Conservation (phyloP, 208 protist species). For the Crithidia sp. region DNA sequence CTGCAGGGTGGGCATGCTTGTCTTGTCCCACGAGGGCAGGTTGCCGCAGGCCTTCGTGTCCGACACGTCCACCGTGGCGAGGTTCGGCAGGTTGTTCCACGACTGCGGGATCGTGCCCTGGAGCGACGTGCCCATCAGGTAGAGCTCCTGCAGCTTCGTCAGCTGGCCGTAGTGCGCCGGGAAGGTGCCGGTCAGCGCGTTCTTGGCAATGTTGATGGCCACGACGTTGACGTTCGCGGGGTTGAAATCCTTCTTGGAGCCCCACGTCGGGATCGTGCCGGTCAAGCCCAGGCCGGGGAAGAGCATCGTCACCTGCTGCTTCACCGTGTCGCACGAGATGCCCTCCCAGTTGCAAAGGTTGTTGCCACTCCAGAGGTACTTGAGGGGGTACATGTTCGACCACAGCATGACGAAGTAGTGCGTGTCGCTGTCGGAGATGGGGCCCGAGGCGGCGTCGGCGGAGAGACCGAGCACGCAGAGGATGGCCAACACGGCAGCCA, state of each 20-base stretch:
- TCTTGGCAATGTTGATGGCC: conserved; percentile 36
- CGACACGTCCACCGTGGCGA: conserved; percentile 32
- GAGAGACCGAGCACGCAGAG: conserved; percentile 2
- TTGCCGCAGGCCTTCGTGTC: conserved; percentile 47
- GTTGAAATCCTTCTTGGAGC: conserved; percentile 21
- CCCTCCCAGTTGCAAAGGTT: conserved; percentile 51
- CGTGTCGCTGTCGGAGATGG: conserved; percentile 33
- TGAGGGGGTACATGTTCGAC: conserved; percentile 27
- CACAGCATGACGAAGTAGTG: conserved; percentile 37
- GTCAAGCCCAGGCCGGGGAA: conserved; percentile 29
- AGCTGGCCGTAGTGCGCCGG: conserved; percentile 35
- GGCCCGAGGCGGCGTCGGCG: neutral
- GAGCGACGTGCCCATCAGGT: conserved; percentile 34
- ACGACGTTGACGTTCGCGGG: conserved; percentile 29
- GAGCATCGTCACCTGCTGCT: conserved; percentile 29
- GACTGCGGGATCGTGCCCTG: conserved; percentile 38
- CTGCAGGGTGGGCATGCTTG: conserved; percentile 24
- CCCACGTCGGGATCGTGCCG: conserved; percentile 31
- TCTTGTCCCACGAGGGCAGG: conserved; percentile 37
- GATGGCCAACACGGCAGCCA: conserved; percentile 3
- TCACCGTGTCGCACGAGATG: conserved; percentile 38
- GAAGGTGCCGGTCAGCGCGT: conserved; percentile 35
- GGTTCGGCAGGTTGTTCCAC: conserved; percentile 37
- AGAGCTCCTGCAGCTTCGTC: conserved; percentile 30
- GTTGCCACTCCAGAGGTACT: conserved; percentile 43